Evolutionary conservation across 306 rosid species (phyloP).

Genomic region (Fagus crenata): DNA sequence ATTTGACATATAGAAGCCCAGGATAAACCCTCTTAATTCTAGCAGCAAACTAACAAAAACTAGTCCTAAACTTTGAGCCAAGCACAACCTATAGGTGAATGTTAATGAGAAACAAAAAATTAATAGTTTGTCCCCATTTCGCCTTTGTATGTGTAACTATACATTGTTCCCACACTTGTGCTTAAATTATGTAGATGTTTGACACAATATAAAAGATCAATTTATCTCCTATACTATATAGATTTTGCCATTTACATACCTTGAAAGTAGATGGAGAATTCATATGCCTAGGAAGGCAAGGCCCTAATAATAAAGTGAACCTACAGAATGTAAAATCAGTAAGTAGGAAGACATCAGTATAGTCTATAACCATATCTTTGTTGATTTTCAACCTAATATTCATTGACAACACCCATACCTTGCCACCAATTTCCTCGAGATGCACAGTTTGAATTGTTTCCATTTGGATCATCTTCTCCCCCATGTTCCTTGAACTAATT

Average conservation of each 20-base stretch:
- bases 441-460: conserved; percentile 40
- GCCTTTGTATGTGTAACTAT: too few relatives aligned
- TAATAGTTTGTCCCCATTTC: too few relatives aligned
- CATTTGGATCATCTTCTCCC: conserved; percentile 53
- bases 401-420: conserved; percentile 29
- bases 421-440: conserved; percentile 71
- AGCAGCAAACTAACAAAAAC: too few relatives aligned
- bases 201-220: background rate
- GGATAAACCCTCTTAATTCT: too few relatives aligned
- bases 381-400: background rate
- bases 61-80: too few relatives aligned
- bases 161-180: background rate
- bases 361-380: background rate
- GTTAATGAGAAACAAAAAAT: too few relatives aligned
- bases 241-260: conserved; percentile 28
- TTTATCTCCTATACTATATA: background rate
- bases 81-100: too few relatives aligned
- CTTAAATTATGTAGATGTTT: background rate
- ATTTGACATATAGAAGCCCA: too few relatives aligned
- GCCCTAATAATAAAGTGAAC: conserved; percentile 61
- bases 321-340: conserved; percentile 24
- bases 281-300: conserved; percentile 25
- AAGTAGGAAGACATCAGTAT: background rate
- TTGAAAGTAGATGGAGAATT: conserved; percentile 39
- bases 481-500: conserved; percentile 41